Evolutionary conservation across 768 basidiomycete species (phyloP).

Genomic region (Leccinum disarticulatum): DNA sequence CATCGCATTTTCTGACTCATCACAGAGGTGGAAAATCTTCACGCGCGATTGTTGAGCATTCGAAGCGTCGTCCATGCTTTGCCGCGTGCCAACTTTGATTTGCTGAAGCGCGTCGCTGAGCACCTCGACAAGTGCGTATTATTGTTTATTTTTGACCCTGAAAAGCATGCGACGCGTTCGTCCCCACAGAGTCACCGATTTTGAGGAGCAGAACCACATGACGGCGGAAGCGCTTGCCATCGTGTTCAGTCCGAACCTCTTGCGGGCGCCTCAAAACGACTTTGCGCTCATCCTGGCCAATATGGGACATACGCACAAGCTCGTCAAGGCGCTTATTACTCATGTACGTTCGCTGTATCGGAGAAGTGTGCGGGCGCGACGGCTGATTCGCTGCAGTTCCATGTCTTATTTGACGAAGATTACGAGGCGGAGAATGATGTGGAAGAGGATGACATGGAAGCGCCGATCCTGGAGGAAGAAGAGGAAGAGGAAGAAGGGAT

Average conservation of each 20-base stretch:
- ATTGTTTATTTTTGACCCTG: background rate
- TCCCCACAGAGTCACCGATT: constrained; percentile 71
- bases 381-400: constrained; percentile 41
- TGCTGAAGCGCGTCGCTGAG: constrained; percentile 76
- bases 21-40: constrained; percentile 69
- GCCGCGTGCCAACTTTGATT: constrained; percentile 71
- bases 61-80: constrained; percentile 67
- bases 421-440: constrained; percentile 49
- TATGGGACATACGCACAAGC: constrained; percentile 74
- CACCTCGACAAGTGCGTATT: constrained; percentile 71
- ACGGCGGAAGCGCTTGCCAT: constrained; percentile 82
- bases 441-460: constrained; percentile 67
- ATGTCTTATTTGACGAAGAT: constrained; percentile 76
- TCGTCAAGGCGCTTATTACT: constrained; percentile 74
- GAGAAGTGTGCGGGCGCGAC: background rate
- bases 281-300: constrained; percentile 76
- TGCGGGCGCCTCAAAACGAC: constrained; percentile 77
- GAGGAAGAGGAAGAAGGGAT: constrained; percentile 49
- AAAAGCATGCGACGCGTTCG: background rate
- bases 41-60: constrained; percentile 61
- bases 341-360: constrained; percentile 52
- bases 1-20: constrained; percentile 7
- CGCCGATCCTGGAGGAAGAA: constrained; percentile 67
- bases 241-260: constrained; percentile 79
- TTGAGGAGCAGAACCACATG: constrained; percentile 89